Evolutionary conservation across 768 basidiomycete genomes (phyloP).

Genomic region (Candolleomyces aberdarensis): DNA sequence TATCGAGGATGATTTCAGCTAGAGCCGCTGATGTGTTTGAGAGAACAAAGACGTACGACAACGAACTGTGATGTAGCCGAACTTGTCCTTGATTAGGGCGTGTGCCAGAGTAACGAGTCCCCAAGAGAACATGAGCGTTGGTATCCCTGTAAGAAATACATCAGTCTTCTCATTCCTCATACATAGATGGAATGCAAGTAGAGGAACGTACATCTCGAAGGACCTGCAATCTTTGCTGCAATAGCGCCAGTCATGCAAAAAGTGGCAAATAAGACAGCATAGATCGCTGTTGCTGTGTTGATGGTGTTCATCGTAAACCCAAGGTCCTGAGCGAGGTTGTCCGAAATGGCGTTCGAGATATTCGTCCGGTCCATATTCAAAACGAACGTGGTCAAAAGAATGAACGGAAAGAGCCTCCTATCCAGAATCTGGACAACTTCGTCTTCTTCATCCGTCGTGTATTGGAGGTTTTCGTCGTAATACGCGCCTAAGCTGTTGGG

Average conservation of each 20-base stretch:
- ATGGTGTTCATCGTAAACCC: slow-evolving; percentile 38
- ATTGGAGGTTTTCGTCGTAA: slow-evolving; percentile 26
- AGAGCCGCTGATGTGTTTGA: not conserved
- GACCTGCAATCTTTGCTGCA: slow-evolving; percentile 36
- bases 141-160: slow-evolving; percentile 27
- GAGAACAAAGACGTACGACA: slow-evolving; percentile 20
- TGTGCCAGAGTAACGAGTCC: slow-evolving; percentile 36
- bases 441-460: slow-evolving; percentile 30
- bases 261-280: slow-evolving; percentile 31
- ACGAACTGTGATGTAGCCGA: slow-evolving; percentile 36
- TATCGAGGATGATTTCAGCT: not conserved
- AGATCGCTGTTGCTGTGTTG: slow-evolving; percentile 35
- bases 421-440: slow-evolving; percentile 24
- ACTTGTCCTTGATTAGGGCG: slow-evolving; percentile 31
- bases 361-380: slow-evolving; percentile 43
- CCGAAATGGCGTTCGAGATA: slow-evolving; percentile 39
- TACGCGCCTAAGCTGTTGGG: slow-evolving; percentile 13
- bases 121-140: slow-evolving; percentile 38
- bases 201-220: slow-evolving; percentile 28
- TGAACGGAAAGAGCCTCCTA: slow-evolving; percentile 24
- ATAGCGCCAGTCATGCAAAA: slow-evolving; percentile 36
- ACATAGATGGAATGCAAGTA: not conserved
- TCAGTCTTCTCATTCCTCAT: not conserved
- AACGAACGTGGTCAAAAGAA: slow-evolving; percentile 32
- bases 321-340: slow-evolving; percentile 34